These are phyloP conservation scores for Achaetomiella virescens DNA, from an alignment of 495 filamentous ascomycete species.

Conservation along the genomic window DNA sequence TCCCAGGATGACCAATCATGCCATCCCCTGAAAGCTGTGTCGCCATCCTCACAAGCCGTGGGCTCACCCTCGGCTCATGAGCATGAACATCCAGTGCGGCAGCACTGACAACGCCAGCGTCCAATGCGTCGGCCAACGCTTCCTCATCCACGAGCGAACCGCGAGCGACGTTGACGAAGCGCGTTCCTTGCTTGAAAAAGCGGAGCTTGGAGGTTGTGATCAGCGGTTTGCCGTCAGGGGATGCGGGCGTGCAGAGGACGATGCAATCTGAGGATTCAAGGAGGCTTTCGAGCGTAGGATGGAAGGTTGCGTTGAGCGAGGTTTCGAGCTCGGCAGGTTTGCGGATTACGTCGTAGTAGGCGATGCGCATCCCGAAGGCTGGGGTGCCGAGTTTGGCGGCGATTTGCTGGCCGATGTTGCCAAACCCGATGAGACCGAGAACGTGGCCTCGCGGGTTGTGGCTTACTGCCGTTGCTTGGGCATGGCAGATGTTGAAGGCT, in stretches of 20 bases:
- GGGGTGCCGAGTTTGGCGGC: slow-evolving; percentile 52
- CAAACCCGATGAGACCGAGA: slow-evolving; percentile 61
- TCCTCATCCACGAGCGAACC: slow-evolving; percentile 65
- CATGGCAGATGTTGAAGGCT: slow-evolving; percentile 52
- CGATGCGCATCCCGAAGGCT: slow-evolving; percentile 61
- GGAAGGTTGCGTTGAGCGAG: slow-evolving; percentile 45
- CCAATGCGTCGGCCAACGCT: slow-evolving; percentile 58
- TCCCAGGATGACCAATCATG: background rate
- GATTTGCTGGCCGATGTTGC: slow-evolving; percentile 62
- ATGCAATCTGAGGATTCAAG: slow-evolving; percentile 56
- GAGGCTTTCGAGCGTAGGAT: slow-evolving; percentile 46
- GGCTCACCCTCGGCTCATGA: slow-evolving; percentile 48
- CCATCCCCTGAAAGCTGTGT: background rate
- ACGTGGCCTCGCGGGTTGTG: slow-evolving; percentile 52
- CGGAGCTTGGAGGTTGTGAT: slow-evolving; percentile 46
- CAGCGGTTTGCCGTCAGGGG: slow-evolving; percentile 47
- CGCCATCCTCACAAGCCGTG: slow-evolving; percentile 43
- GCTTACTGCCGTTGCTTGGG: slow-evolving; percentile 46
- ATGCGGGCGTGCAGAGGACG: slow-evolving; percentile 60
- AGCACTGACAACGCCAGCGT: slow-evolving; percentile 44
- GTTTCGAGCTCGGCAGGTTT: slow-evolving; percentile 44
- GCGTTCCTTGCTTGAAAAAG: slow-evolving; percentile 49
- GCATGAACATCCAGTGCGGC: slow-evolving; percentile 67
- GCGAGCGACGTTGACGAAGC: slow-evolving; percentile 69
- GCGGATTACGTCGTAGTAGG: slow-evolving; percentile 60